phyloP scores from a whole-genome alignment of 139 green algal genomes.

The Dunaliella sp. region DNA sequence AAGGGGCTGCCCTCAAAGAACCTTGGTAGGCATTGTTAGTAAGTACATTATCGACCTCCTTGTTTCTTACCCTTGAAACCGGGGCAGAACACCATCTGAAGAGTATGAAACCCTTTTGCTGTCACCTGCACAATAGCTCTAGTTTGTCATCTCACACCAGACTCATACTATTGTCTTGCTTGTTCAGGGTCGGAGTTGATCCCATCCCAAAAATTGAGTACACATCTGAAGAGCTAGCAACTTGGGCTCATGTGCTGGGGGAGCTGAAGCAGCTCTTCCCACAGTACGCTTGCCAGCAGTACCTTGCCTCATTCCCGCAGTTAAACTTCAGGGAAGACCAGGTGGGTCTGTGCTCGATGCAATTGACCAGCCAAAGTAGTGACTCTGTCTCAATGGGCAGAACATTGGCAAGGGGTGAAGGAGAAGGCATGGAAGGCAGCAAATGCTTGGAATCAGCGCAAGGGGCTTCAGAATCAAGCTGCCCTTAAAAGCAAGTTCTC shows the following conservation, averaged over 20 bases:
- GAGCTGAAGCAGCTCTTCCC: slow-evolving; percentile 72
- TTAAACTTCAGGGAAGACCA: slow-evolving; percentile 68
- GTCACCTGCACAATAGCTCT: not conserved
- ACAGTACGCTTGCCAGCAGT: slow-evolving; percentile 72
- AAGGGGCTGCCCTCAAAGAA: too few relatives aligned
- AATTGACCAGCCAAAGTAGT: too few relatives aligned
- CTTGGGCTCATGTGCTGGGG: slow-evolving; percentile 67
- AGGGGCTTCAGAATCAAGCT: too few relatives aligned
- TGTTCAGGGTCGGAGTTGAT: slow-evolving; percentile 48
- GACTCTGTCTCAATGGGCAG: too few relatives aligned
- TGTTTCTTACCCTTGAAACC: not conserved
- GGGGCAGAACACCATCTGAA: not conserved
- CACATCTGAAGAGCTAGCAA: slow-evolving; percentile 59
- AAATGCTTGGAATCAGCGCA: too few relatives aligned
- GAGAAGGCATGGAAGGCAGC: too few relatives aligned
- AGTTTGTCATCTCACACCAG: not conserved
- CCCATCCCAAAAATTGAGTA: slow-evolving; percentile 78
- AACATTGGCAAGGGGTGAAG: too few relatives aligned
- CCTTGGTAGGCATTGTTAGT: not conserved
- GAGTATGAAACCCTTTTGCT: not conserved
- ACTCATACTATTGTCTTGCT: not conserved
- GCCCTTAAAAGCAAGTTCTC: too few relatives aligned
- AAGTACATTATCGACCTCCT: not conserved
- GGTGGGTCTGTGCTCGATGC: too few relatives aligned
- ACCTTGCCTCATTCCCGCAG: slow-evolving; percentile 39